phyloP scores from a whole-genome alignment of 257 asterid species.

The Primulina eburnea region DNA sequence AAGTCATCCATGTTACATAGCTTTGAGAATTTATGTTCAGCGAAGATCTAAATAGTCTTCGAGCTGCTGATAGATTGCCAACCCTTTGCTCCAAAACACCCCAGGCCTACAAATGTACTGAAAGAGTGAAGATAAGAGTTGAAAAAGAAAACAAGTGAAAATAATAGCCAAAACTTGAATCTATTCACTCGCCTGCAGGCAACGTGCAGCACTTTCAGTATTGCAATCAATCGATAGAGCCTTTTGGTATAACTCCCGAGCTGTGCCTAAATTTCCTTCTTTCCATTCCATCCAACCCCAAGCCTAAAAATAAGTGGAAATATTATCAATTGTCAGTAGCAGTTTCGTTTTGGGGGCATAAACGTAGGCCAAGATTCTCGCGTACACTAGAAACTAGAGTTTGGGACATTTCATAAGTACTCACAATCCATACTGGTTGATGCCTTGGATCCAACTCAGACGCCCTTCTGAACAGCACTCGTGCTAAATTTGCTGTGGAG shows the following conservation, averaged over 20 bases:
- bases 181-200: slow-evolving; percentile 66
- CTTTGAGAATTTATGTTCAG: slow-evolving; percentile 90
- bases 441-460: slow-evolving; percentile 82
- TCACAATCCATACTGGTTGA: slow-evolving; percentile 96
- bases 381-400: not conserved
- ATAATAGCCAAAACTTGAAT: not conserved
- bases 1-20: slow-evolving; percentile 97
- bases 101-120: slow-evolving; percentile 64
- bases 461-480: slow-evolving; percentile 69
- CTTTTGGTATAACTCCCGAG: slow-evolving; percentile 74
- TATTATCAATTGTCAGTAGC: not conserved
- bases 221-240: slow-evolving; percentile 70
- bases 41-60: slow-evolving; percentile 84
- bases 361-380: not conserved
- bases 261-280: slow-evolving; percentile 83
- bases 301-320: slow-evolving; percentile 47
- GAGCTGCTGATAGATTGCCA: slow-evolving; percentile 83
- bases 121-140: not conserved
- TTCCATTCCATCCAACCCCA: slow-evolving; percentile 99
- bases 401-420: slow-evolving; percentile 21
- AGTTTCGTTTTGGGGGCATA: no score
- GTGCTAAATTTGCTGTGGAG: slow-evolving; percentile 73
- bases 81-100: slow-evolving; percentile 90
- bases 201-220: slow-evolving; percentile 83
- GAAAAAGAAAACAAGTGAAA: not conserved